phyloP scores from a whole-genome alignment of 441 rosid genomes.

The Arabidopsis lyrata region DNA sequence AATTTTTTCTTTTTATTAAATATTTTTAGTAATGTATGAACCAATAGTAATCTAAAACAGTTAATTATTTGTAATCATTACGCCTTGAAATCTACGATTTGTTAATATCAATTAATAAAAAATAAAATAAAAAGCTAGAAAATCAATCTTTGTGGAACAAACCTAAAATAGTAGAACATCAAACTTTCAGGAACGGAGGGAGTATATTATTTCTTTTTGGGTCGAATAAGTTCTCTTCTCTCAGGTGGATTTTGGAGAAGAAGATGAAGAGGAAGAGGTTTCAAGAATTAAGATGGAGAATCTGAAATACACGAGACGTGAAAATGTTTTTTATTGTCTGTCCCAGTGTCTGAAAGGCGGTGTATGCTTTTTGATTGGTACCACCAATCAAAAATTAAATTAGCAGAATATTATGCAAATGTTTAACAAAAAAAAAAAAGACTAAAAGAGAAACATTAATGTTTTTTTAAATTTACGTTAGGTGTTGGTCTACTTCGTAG shows the following conservation, averaged over 20 bases:
- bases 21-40: too few relatives aligned
- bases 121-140: too few relatives aligned
- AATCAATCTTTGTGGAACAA: too few relatives aligned
- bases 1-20: too few relatives aligned
- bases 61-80: too few relatives aligned
- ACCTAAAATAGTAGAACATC: too few relatives aligned
- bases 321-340: conserved; percentile 42
- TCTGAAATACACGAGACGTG: conserved; percentile 29
- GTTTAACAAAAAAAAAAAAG: not conserved
- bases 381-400: conserved; percentile 24
- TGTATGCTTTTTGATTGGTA: conserved; percentile 35
- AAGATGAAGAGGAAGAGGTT: conserved; percentile 30
- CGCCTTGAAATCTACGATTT: too few relatives aligned
- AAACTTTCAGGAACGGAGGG: too few relatives aligned
- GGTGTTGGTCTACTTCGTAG: conserved; percentile 29
- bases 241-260: conserved; percentile 21
- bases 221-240: not conserved
- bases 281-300: conserved; percentile 30
- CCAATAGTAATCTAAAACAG: too few relatives aligned
- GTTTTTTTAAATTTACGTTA: conserved; percentile 23
- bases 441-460: conserved; percentile 33
- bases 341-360: conserved; percentile 41
- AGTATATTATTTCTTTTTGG: not conserved
- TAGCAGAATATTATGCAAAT: not conserved
- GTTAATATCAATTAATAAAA: too few relatives aligned